These are phyloP conservation scores for Saccharomycopsis microspora DNA, from an alignment of 805 yeast species.

Conservation along the genomic window DNA sequence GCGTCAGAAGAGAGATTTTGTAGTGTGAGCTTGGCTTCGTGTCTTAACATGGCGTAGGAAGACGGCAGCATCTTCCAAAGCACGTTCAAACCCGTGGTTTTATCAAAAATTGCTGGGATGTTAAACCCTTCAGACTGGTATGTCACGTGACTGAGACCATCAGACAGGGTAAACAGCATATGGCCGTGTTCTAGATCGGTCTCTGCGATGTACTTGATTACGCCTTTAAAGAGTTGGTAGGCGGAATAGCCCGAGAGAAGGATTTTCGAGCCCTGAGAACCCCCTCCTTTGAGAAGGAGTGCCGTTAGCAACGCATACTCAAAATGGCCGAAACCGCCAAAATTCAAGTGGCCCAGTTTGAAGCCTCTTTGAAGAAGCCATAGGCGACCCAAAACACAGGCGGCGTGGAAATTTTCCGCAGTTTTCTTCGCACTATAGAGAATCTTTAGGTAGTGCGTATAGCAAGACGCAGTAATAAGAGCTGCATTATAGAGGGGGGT, in stretches of 20 bases:
- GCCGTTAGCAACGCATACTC: conserved; percentile 80
- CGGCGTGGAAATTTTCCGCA: conserved; percentile 77
- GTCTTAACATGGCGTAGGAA: conserved; percentile 50
- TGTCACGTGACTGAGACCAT: conserved; percentile 22
- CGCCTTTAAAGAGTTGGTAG: conserved; percentile 87
- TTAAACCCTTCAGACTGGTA: conserved; percentile 47
- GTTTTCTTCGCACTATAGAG: conserved; percentile 65
- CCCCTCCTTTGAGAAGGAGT: conserved; percentile 76
- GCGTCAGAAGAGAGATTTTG: conserved; percentile 56
- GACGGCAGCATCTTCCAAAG: conserved; percentile 70
- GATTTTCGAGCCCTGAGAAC: conserved; percentile 60
- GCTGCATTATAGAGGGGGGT: conserved; percentile 86
- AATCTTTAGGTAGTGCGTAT: conserved; percentile 61
- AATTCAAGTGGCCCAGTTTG: conserved; percentile 30
- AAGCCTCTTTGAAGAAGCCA: conserved; percentile 90
- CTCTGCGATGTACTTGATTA: conserved; percentile 69
- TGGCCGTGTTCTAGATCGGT: conserved; percentile 62
- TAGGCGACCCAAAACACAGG: conserved; percentile 73
- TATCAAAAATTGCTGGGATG: conserved; percentile 69
- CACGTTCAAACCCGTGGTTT: conserved; percentile 63
- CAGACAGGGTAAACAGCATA: conserved; percentile 46
- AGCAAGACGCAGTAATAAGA: conserved; percentile 54
- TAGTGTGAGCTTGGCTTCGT: conserved; percentile 60
- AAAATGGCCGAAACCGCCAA: conserved; percentile 81
- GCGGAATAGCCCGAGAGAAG: conserved; percentile 82